These are phyloP conservation scores for Physcomitrium patens DNA, from an alignment of 225 moss, liverwort and hornwort genomes.

Conservation along the genomic window DNA sequence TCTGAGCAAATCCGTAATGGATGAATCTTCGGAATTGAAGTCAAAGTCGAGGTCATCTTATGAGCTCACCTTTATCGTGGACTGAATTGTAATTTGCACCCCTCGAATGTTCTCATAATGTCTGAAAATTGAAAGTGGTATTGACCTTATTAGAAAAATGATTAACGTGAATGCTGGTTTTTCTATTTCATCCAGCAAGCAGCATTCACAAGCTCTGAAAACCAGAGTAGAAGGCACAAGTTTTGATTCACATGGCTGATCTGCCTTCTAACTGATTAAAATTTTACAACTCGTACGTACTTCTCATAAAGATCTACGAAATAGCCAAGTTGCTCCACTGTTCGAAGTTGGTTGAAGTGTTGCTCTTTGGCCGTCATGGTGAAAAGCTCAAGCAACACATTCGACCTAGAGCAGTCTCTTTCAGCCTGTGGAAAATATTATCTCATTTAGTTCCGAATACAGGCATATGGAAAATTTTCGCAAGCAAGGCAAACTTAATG, in stretches of 20 bases:
- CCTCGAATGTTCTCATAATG: constrained; percentile 85
- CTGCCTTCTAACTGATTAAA: too few species aligned
- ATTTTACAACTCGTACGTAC: constrained; percentile 34
- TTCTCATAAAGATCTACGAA: constrained; percentile 81
- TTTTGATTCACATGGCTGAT: too few species aligned
- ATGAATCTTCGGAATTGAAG: background rate
- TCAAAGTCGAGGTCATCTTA: background rate
- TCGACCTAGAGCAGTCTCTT: constrained; percentile 66
- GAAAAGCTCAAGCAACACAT: constrained; percentile 83
- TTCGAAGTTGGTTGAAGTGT: constrained; percentile 92
- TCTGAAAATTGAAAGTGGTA: constrained; percentile 34
- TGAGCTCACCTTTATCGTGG: constrained; percentile 75
- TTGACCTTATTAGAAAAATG: constrained; percentile 12
- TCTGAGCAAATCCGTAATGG: background rate
- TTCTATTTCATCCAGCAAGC: constrained; percentile 5
- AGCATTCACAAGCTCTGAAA: constrained; percentile 5
- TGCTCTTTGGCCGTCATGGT: constrained; percentile 84
- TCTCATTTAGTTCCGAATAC: background rate
- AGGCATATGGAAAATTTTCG: background rate
- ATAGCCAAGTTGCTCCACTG: constrained; percentile 97
- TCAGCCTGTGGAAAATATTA: constrained; percentile 59
- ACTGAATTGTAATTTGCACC: constrained; percentile 93
- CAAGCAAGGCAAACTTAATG: background rate
- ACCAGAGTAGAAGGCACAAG: too few species aligned
- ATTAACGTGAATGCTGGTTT: background rate